These are phyloP conservation scores for Acanthamoeba culbertsoni DNA, from an alignment of 208 protist species.

Conservation along the genomic window DNA sequence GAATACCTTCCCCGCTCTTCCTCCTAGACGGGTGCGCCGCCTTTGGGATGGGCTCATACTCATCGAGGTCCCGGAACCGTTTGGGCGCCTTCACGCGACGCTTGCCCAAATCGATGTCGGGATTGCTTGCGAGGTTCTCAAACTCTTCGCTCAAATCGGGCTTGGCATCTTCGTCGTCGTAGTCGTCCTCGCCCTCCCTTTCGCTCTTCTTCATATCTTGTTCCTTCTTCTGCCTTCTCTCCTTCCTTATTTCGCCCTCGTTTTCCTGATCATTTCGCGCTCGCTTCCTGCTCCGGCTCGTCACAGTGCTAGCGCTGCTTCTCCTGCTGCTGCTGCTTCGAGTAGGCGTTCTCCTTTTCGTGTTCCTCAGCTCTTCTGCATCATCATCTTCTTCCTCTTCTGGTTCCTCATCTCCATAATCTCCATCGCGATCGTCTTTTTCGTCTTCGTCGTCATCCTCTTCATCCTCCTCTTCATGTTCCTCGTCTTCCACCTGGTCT, in stretches of 20 bases:
- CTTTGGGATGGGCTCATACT: constrained; percentile 34
- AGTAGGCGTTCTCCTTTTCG: too few species aligned
- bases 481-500: not conserved
- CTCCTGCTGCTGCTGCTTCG: not conserved
- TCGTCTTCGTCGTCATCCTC: not conserved
- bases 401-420: not conserved
- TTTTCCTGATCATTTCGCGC: too few species aligned
- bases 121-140: not conserved
- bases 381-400: not conserved
- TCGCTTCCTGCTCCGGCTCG: not conserved
- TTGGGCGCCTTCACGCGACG: constrained; percentile 32
- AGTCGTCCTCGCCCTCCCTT: not conserved
- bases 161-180: not conserved
- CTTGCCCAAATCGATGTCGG: constrained; percentile 15
- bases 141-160: constrained; percentile 37
- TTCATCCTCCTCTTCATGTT: not conserved
- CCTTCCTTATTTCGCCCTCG: not conserved
- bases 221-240: not conserved
- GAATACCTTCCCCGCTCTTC: constrained; percentile 1
- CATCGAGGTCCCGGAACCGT: constrained; percentile 27
- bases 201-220: not conserved
- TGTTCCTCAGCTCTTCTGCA: not conserved
- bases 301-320: not conserved
- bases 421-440: not conserved
- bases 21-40: not conserved